Percentiles rank a stretch among this genome's conserved stretches.
Conservation (phyloP, 768 basidiomycete species). For the Heimioporus sp. region DNA sequence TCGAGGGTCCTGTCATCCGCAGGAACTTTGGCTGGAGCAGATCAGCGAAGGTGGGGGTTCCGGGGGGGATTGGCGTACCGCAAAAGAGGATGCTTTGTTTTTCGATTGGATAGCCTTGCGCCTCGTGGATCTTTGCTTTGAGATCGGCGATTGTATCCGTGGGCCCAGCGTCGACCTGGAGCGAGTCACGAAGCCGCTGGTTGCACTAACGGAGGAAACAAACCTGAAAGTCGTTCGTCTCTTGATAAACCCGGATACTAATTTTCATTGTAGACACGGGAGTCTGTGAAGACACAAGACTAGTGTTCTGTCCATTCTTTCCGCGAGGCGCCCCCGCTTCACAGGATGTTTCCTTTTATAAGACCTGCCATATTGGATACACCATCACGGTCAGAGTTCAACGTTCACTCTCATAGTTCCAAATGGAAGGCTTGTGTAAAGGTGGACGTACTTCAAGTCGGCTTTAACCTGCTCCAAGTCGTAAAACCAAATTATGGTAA, state of each 20-base stretch:
- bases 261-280: slow-evolving; percentile 1
- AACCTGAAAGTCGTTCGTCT: slow-evolving; percentile 1
- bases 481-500: too few species aligned
- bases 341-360: not conserved
- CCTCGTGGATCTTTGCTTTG: slow-evolving; percentile 3
- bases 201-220: not conserved
- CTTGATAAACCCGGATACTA: not conserved
- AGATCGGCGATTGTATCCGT: slow-evolving; percentile 1
- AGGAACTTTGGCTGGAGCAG: not conserved
- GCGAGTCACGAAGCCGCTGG: too few species aligned
- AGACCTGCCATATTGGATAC: not conserved
- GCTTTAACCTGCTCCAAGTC: too few species aligned
- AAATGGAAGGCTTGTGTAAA: too few species aligned
- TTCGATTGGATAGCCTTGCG: not conserved
- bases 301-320: not conserved
- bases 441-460: too few species aligned
- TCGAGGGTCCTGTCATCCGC: not conserved
- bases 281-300: not conserved
- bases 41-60: not conserved
- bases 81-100: slow-evolving; percentile 4
- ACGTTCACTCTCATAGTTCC: too few species aligned
- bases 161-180: slow-evolving; percentile 1
- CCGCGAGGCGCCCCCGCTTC: not conserved
- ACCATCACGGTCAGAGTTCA: too few species aligned
- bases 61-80: not conserved